Base-by-base conservation (phyloP, 768 basidiomycete genomes). In the Tylopilus plumbeoviolaceoides region DNA sequence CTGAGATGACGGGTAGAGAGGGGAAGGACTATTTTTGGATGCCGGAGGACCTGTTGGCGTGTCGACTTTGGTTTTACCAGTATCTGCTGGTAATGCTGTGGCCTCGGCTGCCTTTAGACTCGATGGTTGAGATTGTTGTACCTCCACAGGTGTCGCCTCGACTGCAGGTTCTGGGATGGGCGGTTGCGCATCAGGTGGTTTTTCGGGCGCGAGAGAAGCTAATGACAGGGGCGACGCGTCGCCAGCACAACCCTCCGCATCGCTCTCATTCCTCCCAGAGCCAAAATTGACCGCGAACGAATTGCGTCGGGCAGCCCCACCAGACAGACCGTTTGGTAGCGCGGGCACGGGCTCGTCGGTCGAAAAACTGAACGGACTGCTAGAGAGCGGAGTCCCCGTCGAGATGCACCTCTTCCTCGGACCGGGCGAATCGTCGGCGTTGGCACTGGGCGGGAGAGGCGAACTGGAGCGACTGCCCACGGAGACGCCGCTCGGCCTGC, bases 371-470 rank as follows among this genome's bases (percentile, higher is more conserved):
- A 57, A 17, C 7, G 58, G 47, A 8, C 17, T 18, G 8, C 41
- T 47, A 14, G 67, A 65, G 23, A 70, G 35, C 3, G 56, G 42
- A 3, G 56, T 28, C 2, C 69, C 69, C 0, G 69, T 60, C 17
- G 68, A 69, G 44, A 70, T 59, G 41, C 52, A 70, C 50, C 59
- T 59, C 57, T 70, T 70, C 47, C 69, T 56, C 31, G 63, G 63
- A 1, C 44, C 45, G 11, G 58, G 57, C 18, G 57, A 35, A 9
- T 64, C 63, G 48, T 58, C 63, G 14, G 12, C 33, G 33, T 6
- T 35, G 0, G 46, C 33, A 33, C 12, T 17, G n/a, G 50, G 28
- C 0, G 56, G 48, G 14, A 36, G 21, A 0, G 66, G 66, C 1
- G 66, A 66, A 14, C 53, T 53, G 21, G 65, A 38, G 25, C 55